These are phyloP conservation scores for Thalassiosira profunda DNA, from an alignment of 108 stramenopile genomes.

Conservation along the genomic window DNA sequence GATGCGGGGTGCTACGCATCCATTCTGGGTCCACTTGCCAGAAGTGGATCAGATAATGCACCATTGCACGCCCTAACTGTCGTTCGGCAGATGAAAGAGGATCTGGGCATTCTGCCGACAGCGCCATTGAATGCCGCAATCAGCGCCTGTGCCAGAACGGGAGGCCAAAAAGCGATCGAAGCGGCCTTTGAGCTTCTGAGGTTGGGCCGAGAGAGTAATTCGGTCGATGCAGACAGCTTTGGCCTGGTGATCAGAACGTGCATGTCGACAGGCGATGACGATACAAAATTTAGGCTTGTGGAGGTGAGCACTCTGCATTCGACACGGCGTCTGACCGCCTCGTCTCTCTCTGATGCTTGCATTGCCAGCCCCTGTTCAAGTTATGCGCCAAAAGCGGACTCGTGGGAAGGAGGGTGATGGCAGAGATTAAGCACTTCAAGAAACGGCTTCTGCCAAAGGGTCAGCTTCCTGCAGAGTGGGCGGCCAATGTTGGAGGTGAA, in stretches of 20 bases:
- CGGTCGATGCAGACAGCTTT: constrained; percentile 25
- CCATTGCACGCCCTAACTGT: constrained; percentile 29
- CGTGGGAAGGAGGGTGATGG: constrained; percentile 34
- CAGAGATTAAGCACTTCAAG: constrained; percentile 28
- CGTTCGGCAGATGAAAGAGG: constrained; percentile 18
- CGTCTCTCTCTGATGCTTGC: not conserved
- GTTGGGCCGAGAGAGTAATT: constrained; percentile 3
- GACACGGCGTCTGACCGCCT: not conserved
- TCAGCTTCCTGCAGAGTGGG: constrained; percentile 18
- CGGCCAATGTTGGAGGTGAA: constrained; percentile 19
- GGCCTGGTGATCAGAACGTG: constrained; percentile 39
- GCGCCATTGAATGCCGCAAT: constrained; percentile 40
- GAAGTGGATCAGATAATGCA: constrained; percentile 12
- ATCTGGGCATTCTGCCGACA: constrained; percentile 6
- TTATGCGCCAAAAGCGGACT: constrained; percentile 40
- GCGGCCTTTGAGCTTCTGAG: constrained; percentile 22
- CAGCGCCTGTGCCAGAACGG: constrained; percentile 27
- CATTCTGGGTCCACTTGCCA: constrained; percentile 26
- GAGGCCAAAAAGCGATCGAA: constrained; percentile 29
- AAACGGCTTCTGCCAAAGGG: constrained; percentile 1
- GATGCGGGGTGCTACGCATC: constrained; percentile 34
- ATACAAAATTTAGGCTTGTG: constrained; percentile 26
- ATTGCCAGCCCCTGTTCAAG: constrained; percentile 22
- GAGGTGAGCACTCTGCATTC: too few species aligned
- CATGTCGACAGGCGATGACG: constrained; percentile 36